phyloP scores from a whole-genome alignment of 495 filamentous ascomycete genomes.

The Lasiosphaeria ovina region DNA sequence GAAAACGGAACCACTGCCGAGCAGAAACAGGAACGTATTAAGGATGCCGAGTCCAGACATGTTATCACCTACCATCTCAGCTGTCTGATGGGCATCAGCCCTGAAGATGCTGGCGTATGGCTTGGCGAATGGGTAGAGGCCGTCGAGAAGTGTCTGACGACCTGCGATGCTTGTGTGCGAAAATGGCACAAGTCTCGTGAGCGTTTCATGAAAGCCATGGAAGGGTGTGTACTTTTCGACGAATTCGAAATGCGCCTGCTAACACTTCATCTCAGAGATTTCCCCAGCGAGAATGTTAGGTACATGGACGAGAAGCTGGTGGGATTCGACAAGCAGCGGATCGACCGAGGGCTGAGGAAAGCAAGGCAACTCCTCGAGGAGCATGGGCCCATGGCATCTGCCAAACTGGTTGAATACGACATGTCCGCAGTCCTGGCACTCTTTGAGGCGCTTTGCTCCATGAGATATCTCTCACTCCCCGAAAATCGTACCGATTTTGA shows the following conservation, averaged over 20 bases:
- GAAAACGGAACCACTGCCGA: conserved; percentile 27
- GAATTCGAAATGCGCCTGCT: neutral
- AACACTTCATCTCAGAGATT: conserved; percentile 38
- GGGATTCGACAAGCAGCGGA: conserved; percentile 39
- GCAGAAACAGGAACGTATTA: conserved; percentile 41
- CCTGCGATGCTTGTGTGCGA: conserved; percentile 76
- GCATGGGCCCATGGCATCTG: conserved; percentile 29
- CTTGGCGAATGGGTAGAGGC: conserved; percentile 56
- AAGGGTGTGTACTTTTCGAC: conserved; percentile 24
- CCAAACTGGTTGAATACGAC: conserved; percentile 31
- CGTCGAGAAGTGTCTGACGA: conserved; percentile 50
- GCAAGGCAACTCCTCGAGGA: conserved; percentile 40
- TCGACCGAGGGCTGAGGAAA: conserved; percentile 35
- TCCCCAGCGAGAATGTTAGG: conserved; percentile 29
- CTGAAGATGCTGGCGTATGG: conserved; percentile 58
- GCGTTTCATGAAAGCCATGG: conserved; percentile 37
- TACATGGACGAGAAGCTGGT: conserved; percentile 45
- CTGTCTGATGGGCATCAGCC: conserved; percentile 64
- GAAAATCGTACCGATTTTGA: conserved; percentile 59
- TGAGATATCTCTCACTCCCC: conserved; percentile 41
- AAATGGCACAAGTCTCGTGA: conserved; percentile 67
- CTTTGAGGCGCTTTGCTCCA: conserved; percentile 54
- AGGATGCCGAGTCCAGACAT: conserved; percentile 51
- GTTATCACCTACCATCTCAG: conserved; percentile 61
- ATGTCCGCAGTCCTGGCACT: conserved; percentile 45